phyloP scores from a whole-genome alignment of 768 basidiomycete genomes.

The Tephrocybe rancida region DNA sequence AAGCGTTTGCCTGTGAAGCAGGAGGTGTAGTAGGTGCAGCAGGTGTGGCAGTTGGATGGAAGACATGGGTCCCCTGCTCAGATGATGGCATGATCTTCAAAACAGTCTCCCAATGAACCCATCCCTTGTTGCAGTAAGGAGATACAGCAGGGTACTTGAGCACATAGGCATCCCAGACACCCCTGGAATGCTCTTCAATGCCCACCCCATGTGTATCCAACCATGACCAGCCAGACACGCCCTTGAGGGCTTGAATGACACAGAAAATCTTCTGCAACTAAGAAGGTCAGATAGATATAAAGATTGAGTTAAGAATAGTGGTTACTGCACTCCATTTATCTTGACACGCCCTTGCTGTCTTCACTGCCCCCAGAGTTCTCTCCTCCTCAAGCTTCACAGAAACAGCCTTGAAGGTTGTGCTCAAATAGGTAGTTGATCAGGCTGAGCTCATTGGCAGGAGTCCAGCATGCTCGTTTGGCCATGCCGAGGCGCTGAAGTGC shows the following conservation, averaged over 20 bases:
- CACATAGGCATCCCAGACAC: conserved; percentile 11
- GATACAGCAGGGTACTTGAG: conserved; percentile 9
- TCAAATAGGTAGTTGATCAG: no score
- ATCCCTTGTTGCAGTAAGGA: conserved; percentile 25
- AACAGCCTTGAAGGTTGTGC: no score
- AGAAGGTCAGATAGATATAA: background rate
- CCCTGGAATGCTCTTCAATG: conserved; percentile 15
- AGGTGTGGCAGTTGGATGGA: conserved; percentile 8
- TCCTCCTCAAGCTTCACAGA: no score
- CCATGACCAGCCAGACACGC: conserved; percentile 27
- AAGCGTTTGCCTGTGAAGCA: background rate
- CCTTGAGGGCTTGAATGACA: conserved; percentile 19
- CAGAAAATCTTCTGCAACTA: background rate
- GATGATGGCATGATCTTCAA: conserved; percentile 15
- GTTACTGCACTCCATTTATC: background rate
- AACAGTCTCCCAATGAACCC: conserved; percentile 19
- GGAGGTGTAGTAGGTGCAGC: background rate
- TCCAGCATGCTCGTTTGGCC: no score
- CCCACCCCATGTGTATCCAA: conserved; percentile 17
- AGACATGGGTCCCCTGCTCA: conserved; percentile 11
- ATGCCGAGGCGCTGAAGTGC: no score
- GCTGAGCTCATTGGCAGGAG: no score
- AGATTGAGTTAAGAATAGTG: background rate
- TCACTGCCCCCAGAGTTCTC: background rate
- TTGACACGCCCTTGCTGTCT: background rate